These are phyloP conservation scores for Leishmania guyanensis DNA, from an alignment of 208 protist genomes.

Conservation along the genomic window DNA sequence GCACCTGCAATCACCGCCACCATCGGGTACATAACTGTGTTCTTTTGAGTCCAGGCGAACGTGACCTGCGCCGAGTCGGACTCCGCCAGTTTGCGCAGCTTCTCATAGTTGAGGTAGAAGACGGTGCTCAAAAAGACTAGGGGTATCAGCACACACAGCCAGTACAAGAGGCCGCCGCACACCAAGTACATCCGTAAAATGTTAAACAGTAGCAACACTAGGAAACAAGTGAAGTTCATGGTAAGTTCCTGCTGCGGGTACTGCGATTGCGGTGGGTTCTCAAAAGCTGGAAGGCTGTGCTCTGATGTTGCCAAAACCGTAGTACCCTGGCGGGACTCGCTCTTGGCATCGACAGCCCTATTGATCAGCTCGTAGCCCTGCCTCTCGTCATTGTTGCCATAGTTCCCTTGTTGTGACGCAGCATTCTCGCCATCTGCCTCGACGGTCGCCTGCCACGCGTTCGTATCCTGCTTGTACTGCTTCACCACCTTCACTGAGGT, in stretches of 20 bases:
- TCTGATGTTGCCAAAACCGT: slow-evolving; percentile 5
- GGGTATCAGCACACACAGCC: slow-evolving; percentile 45
- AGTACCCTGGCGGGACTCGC: neutral
- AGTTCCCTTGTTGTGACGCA: neutral
- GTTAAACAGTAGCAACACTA: slow-evolving; percentile 71
- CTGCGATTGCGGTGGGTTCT: slow-evolving; percentile 39
- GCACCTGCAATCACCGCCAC: slow-evolving; percentile 74
- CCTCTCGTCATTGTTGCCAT: slow-evolving; percentile 14
- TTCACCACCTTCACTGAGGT: slow-evolving; percentile 8
- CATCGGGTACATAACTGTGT: slow-evolving; percentile 58
- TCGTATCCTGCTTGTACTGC: slow-evolving; percentile 47
- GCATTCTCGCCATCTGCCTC: slow-evolving; percentile 14
- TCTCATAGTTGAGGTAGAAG: slow-evolving; percentile 49
- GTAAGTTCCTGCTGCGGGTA: slow-evolving; percentile 60
- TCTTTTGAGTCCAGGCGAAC: slow-evolving; percentile 67
- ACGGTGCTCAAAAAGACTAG: slow-evolving; percentile 30
- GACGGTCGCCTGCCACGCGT: slow-evolving; percentile 30
- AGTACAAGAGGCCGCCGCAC: slow-evolving; percentile 63
- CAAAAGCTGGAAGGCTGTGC: neutral
- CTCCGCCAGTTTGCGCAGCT: slow-evolving; percentile 37
- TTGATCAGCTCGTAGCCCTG: slow-evolving; percentile 15
- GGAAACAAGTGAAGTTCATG: slow-evolving; percentile 57
- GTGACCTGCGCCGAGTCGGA: slow-evolving; percentile 31
- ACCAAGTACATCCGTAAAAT: slow-evolving; percentile 40
- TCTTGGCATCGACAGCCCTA: slow-evolving; percentile 9